Base-by-base conservation (phyloP, 768 basidiomycete species). In the Zangia roseola region DNA sequence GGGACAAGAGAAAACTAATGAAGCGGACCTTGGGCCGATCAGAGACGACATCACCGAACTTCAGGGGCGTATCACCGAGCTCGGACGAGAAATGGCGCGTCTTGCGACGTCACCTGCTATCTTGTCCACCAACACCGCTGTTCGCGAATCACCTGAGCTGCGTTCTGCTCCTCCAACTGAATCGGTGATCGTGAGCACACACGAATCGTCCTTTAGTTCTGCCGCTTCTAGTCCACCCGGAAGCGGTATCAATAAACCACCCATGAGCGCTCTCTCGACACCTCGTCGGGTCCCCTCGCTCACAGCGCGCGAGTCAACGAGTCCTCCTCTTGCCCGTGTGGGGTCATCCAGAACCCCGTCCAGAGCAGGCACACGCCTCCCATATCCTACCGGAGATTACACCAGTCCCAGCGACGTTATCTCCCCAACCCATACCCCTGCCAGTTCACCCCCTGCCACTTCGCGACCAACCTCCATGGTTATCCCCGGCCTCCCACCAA, bases 301-400 rank as follows among this genome's bases (percentile, higher is more conserved):
- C 24, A 80, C 78, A n/a, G 82, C 76, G 0, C 73, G 75, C 17
- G 85, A 84, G 45, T 79, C 82, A 7, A 85, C 82, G 5, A 84
- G 82, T 53, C 85, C 82, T 12, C 83, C 80, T 16, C 76, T 81
- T 39, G 73, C 77, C 0, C 78, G 81, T 2, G 74, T 63, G 1
- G 72, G 72, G n/a, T 65, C 71, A 0, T 61, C 71, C 14, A 67
- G 41, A 42, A 55, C 38, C 21, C 20, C 61, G 5, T 59, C 67
- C 17, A 59, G 59, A 35, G 63, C 66, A 5, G 51, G 68, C 13
- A 73, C 73, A 2, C 80, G 88, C 30, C 71, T 91, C 14, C 88
- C 90, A 20, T 91, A 92, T 54, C 90, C 90, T 16, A 83, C 84
- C 3, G 91, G 90, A 4, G 91, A 93, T 57, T 92, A 93, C 50